These are phyloP conservation scores for Calocybe cyanea DNA, from an alignment of 768 basidiomycete genomes.

Conservation along the genomic window DNA sequence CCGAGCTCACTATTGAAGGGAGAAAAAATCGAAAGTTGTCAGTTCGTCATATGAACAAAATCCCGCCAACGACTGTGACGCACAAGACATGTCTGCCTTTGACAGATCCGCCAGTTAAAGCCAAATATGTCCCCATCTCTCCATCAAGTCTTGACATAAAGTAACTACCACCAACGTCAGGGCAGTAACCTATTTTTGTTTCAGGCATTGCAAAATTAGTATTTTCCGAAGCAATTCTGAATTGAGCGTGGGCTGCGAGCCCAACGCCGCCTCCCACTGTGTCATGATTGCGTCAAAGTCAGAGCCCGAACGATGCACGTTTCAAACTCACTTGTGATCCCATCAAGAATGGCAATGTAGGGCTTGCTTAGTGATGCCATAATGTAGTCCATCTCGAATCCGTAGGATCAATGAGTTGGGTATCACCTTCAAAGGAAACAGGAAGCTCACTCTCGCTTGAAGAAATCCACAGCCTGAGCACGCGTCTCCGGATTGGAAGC, in stretches of 20 bases:
- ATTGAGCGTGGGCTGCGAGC: conserved; percentile 76
- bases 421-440: conserved; percentile 12
- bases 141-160: conserved; percentile 91
- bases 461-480: conserved; percentile 74
- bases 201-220: conserved; percentile 96
- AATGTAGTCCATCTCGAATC: conserved; percentile 78
- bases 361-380: conserved; percentile 73
- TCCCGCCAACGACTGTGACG: conserved; percentile 26
- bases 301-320: conserved; percentile 3
- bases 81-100: conserved; percentile 84
- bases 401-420: conserved; percentile 23
- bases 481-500: conserved; percentile 50
- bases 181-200: conserved; percentile 85
- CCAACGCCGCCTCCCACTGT: conserved; percentile 97
- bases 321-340: conserved; percentile 72
- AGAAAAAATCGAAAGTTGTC: background rate
- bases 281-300: conserved; percentile 5
- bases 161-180: conserved; percentile 91
- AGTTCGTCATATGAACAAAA: background rate
- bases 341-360: conserved; percentile 90
- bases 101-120: conserved; percentile 71
- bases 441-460: conserved; percentile 76
- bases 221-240: conserved; percentile 91
- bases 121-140: conserved; percentile 90
- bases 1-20: conserved; percentile 68